Conservation (phyloP, 306 rosid genomes). For the Vicia villosa region DNA sequence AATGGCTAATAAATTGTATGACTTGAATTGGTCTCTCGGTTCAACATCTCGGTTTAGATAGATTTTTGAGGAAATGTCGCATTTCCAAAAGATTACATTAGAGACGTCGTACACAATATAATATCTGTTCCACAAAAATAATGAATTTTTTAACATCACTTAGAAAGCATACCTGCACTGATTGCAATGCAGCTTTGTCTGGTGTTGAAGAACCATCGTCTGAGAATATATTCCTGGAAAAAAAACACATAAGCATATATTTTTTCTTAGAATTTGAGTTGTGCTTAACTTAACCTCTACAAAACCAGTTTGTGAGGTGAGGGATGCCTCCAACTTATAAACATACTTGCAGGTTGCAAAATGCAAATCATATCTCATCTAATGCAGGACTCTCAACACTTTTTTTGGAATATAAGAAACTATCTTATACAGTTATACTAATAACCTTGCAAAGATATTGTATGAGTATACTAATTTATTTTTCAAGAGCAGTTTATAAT, state of each 20-base stretch:
- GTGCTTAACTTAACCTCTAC: neutral
- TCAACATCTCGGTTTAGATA: slow-evolving; percentile 23
- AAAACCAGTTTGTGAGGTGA: neutral
- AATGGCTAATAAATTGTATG: slow-evolving; percentile 17
- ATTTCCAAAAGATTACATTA: slow-evolving; percentile 16
- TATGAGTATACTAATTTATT: neutral
- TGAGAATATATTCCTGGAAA: slow-evolving; percentile 84
- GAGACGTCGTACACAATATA: slow-evolving; percentile 13
- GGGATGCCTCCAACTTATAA: neutral
- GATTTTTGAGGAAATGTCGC: slow-evolving; percentile 14
- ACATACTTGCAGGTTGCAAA: neutral
- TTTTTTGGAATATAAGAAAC: neutral
- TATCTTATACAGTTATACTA: neutral
- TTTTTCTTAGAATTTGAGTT: neutral
- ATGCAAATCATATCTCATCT: neutral
- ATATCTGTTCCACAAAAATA: neutral
- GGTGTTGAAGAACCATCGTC: slow-evolving; percentile 75
- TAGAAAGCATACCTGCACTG: slow-evolving; percentile 59
- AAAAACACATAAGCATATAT: slow-evolving; percentile 8
- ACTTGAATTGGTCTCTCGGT: slow-evolving; percentile 28
- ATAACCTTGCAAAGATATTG: neutral
- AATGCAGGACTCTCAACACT: neutral
- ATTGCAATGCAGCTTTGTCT: slow-evolving; percentile 57
- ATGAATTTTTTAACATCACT: slow-evolving; percentile 16
- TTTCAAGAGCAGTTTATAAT: neutral